Evolutionary conservation across 768 basidiomycete species (phyloP).

Genomic region (Amanita rimosa): DNA sequence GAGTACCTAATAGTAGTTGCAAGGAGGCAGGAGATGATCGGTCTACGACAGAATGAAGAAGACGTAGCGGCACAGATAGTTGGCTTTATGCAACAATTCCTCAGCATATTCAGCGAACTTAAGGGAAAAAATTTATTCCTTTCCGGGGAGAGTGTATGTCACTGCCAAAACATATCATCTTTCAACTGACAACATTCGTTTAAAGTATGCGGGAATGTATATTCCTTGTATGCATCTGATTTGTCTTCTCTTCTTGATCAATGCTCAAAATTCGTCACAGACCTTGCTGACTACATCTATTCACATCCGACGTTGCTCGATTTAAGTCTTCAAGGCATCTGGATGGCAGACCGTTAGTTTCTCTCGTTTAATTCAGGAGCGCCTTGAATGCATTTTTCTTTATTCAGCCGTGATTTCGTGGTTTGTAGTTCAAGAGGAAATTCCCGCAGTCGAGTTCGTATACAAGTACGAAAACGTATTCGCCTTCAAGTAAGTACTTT

Average conservation of each 20-base stretch:
- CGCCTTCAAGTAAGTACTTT: slow-evolving; percentile 47
- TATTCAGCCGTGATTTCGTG: slow-evolving; percentile 43
- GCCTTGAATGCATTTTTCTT: not conserved
- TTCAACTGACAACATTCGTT: not conserved
- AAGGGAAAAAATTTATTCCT: slow-evolving; percentile 37
- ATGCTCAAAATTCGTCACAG: slow-evolving; percentile 20
- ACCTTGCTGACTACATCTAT: slow-evolving; percentile 69
- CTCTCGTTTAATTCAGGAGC: not conserved
- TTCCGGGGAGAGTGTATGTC: slow-evolving; percentile 12
- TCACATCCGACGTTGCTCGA: slow-evolving; percentile 39
- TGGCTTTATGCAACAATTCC: slow-evolving; percentile 68
- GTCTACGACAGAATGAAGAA: slow-evolving; percentile 28
- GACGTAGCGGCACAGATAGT: slow-evolving; percentile 35
- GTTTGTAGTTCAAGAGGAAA: slow-evolving; percentile 34
- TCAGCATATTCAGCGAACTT: slow-evolving; percentile 13
- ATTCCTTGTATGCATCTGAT: not conserved
- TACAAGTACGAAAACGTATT: slow-evolving; percentile 55
- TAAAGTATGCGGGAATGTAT: not conserved
- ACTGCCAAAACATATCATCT: not conserved
- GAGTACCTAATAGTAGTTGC: not conserved
- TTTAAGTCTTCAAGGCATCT: slow-evolving; percentile 58
- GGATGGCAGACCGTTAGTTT: slow-evolving; percentile 61
- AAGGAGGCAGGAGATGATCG: not conserved
- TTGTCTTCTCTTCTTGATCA: not conserved
- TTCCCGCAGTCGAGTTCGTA: slow-evolving; percentile 39